Evolutionary conservation across 495 filamentous ascomycete species (phyloP).

Genomic region (Neurospora tetraspora): DNA sequence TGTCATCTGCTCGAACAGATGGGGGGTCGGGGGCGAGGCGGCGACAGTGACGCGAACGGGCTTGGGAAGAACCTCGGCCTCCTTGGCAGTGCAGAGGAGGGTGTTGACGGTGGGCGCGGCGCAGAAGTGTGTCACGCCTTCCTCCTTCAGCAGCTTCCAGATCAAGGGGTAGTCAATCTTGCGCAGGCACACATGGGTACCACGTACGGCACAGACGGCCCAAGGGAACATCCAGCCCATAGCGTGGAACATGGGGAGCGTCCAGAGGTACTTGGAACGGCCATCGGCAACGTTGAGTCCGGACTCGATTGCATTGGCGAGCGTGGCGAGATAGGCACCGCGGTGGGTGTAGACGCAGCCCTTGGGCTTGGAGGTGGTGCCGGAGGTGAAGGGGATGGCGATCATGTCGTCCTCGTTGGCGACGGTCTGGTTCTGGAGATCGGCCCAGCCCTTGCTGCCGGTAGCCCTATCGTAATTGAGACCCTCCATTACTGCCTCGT

Average conservation of each 20-base stretch:
- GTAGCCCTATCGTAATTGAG: conserved; percentile 53
- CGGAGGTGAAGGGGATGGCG: conserved; percentile 78
- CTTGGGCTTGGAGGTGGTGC: conserved; percentile 87
- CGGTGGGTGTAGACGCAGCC: conserved; percentile 90
- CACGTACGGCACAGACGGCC: conserved; percentile 83
- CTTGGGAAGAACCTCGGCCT: conserved; percentile 56
- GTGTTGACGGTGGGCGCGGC: conserved; percentile 97
- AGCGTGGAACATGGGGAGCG: conserved; percentile 89
- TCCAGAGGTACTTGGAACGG: conserved; percentile 81
- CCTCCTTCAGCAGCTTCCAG: conserved; percentile 75
- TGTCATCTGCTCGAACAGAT: conserved; percentile 85
- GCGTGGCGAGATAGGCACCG: conserved; percentile 70
- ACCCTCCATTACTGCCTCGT: conserved; percentile 75
- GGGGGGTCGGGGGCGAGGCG: conserved; percentile 76
- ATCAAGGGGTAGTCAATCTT: conserved; percentile 93
- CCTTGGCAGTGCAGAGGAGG: conserved; percentile 64
- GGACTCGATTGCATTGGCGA: conserved; percentile 83
- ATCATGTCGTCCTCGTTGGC: conserved; percentile 69
- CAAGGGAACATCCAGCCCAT: conserved; percentile 84
- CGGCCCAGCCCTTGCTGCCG: conserved; percentile 65
- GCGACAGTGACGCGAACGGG: conserved; percentile 87
- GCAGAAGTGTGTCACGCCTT: conserved; percentile 87
- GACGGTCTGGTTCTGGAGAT: conserved; percentile 51
- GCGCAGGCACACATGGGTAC: conserved; percentile 88
- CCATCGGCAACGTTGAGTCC: conserved; percentile 61